Evolutionary conservation across 805 yeast genomes (phyloP), one percentile per base, ranked within the genome.

Genomic region (Tetrapisispora fleetii): DNA sequence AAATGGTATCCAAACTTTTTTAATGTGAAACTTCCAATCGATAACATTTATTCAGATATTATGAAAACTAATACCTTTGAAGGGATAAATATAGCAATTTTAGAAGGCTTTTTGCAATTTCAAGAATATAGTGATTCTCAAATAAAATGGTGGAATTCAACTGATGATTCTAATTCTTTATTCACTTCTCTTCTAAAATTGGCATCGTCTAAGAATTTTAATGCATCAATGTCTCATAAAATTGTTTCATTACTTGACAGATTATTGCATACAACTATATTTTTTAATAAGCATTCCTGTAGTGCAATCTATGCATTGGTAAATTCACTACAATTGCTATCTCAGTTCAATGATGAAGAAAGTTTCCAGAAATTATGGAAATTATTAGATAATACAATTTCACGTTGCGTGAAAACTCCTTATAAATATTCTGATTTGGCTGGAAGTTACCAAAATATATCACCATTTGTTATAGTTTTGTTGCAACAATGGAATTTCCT

Each of bases 71-170:
- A 48, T n/a, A 44, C 54, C 1, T 72, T 77, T 46, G 59, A 70
- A 7, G 80, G 80, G 37, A 67, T 77, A 32, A 87, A 83, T 51
- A 64, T 84, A 51, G 72, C 78, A 0, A 65, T 81, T 27, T 65
- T 84, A 40, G 83, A 82, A 53, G 73, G 74, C 42, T 78, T 77
- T 50, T 70, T 89, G 52, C 81, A 80, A 50, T 67, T 83, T 13
- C 86, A 80, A 53, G 77, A 81, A 19, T 69, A 70, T 14, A 70
- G 75, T 10, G 69, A 71, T 14, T 64, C 75, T 3, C 79, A 76
- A 45, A 72, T 80, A 32, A 85, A 81, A 64, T 90, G 96, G 96
- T 89, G 93, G 89, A 83, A 78, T 59, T 68, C 75, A 27, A 51
- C 72, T 2, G 70, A 68, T 7, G 58, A 66, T 1, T 68, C 70